phyloP scores from a whole-genome alignment of 306 rosid genomes.

The Aeschynomene evenia region DNA sequence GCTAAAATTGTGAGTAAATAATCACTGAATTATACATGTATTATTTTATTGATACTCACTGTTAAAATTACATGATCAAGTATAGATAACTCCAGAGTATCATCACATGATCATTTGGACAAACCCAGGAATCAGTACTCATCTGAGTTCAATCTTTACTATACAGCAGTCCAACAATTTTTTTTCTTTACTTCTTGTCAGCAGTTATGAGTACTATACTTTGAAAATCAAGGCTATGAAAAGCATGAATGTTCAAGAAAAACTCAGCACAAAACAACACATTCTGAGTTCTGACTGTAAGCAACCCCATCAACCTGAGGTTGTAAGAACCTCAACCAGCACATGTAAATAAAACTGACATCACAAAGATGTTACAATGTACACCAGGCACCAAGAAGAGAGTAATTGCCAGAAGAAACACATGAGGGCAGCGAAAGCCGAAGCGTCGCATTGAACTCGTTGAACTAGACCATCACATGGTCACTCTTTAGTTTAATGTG shows the following conservation, averaged over 20 bases:
- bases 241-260: constrained; percentile 27
- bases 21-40: constrained; percentile 19
- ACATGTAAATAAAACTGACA: constrained; percentile 35
- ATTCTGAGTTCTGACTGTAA: constrained; percentile 26
- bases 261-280: constrained; percentile 32
- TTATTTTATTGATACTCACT: constrained; percentile 15
- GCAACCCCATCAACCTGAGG: constrained; percentile 32
- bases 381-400: constrained; percentile 40
- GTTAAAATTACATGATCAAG: constrained; percentile 23
- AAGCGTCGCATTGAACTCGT: constrained; percentile 1
- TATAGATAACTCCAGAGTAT: background rate
- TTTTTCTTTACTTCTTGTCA: too few relatives aligned
- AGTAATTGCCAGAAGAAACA: constrained; percentile 28
- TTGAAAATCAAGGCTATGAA: constrained; percentile 31
- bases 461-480: constrained; percentile 12
- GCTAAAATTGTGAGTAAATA: background rate
- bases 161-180: constrained; percentile 37
- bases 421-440: background rate
- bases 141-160: constrained; percentile 26
- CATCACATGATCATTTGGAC: constrained; percentile 28
- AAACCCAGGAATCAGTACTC: constrained; percentile 19
- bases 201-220: constrained; percentile 37
- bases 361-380: constrained; percentile 38
- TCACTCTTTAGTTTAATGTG: constrained; percentile 4
- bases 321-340: constrained; percentile 34